Evolutionary conservation across 75 land plant species (phyloP).

Genomic region (Isoetes taiwanensis): DNA sequence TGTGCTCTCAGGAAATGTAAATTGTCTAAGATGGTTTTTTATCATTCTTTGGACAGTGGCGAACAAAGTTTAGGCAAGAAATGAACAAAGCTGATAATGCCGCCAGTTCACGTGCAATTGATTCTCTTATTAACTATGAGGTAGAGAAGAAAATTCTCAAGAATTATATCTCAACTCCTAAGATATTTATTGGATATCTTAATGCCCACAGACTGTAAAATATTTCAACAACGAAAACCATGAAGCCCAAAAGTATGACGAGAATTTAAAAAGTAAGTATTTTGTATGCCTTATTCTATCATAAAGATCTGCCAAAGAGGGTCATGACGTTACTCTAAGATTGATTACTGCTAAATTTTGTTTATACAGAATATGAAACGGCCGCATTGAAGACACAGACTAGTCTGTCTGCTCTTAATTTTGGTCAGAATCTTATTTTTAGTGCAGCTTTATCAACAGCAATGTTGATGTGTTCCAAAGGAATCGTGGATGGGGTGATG

Average conservation of each 20-base stretch:
- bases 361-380: constrained; percentile 67
- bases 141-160: constrained; percentile 24
- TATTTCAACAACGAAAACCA: constrained; percentile 87
- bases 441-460: constrained; percentile 83
- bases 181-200: too few relatives aligned
- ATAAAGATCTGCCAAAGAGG: background rate
- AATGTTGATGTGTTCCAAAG: constrained; percentile 76
- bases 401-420: constrained; percentile 79
- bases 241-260: constrained; percentile 79
- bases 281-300: background rate
- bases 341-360: background rate
- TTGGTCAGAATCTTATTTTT: constrained; percentile 89
- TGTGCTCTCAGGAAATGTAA: too few relatives aligned
- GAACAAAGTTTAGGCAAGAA: constrained; percentile 85
- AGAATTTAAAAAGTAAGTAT: constrained; percentile 61
- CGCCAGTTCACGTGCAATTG: constrained; percentile 80
- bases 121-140: constrained; percentile 96
- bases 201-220: constrained; percentile 73
- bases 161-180: too few relatives aligned
- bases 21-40: background rate
- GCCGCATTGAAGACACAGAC: constrained; percentile 86
- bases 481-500: constrained; percentile 64
- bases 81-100: constrained; percentile 99
- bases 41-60: constrained; percentile 42
- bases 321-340: background rate